Percentiles rank a stretch among this genome's conserved stretches.
Evolutionary conservation across 495 filamentous ascomycete genomes (phyloP).

Genomic region (Penicillium daleae): DNA sequence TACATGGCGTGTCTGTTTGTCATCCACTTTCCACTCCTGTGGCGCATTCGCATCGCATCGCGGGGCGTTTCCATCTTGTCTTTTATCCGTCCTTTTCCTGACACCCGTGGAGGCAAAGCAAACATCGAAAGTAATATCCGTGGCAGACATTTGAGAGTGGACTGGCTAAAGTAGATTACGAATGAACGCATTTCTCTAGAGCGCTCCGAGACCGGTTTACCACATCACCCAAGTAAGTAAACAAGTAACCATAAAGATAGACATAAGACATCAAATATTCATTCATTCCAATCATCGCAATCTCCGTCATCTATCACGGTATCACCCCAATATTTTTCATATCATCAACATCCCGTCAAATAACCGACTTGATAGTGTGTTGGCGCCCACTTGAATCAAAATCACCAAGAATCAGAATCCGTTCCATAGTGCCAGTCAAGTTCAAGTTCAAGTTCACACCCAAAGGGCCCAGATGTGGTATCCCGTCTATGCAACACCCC

Average conservation of each 20-base stretch:
- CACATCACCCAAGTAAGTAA: not conserved
- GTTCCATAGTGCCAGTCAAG: conserved; percentile 10
- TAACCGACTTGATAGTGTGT: conserved; percentile 19
- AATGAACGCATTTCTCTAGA: conserved; percentile 5
- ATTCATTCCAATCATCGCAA: not conserved
- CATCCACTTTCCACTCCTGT: not conserved
- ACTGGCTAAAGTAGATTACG: conserved; percentile 3
- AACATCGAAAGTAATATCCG: not conserved
- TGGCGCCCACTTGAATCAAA: conserved; percentile 27
- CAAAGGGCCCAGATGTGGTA: not conserved
- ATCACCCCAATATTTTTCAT: not conserved
- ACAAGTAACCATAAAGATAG: not conserved
- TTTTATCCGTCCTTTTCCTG: not conserved
- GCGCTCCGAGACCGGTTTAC: not conserved
- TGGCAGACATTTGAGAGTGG: no score
- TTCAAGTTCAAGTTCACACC: not conserved
- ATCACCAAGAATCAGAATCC: conserved; percentile 26
- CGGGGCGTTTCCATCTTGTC: conserved; percentile 12
- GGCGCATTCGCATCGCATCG: conserved; percentile 21
- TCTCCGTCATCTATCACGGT: not conserved
- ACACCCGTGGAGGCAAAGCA: no score
- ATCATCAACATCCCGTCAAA: conserved; percentile 5
- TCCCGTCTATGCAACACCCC: conserved; percentile 9
- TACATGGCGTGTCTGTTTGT: conserved; percentile 16
- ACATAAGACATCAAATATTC: conserved; percentile 13